phyloP scores from a whole-genome alignment of 352 stramenopile species.

The Globisporangium middletonii region DNA sequence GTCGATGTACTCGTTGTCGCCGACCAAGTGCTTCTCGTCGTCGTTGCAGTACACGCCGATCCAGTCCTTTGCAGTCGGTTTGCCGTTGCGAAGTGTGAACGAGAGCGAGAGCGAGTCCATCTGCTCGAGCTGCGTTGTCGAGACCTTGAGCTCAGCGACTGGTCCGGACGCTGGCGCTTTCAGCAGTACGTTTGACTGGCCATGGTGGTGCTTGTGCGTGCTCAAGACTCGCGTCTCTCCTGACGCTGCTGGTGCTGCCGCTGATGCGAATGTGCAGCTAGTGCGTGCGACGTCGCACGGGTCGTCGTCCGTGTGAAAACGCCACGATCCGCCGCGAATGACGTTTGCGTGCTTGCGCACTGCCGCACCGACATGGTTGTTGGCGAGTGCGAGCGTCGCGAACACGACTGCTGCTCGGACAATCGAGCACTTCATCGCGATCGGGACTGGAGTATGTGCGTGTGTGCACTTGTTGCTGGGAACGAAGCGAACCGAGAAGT shows the following conservation, averaged over 20 bases:
- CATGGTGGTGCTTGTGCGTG: not conserved
- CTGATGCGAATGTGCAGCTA: constrained; percentile 5
- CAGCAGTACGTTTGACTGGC: not conserved
- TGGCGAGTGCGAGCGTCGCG: not conserved
- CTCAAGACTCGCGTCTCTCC: not conserved
- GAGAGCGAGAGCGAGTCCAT: constrained; percentile 10
- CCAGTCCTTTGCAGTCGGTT: constrained; percentile 3
- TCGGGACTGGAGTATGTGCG: not conserved
- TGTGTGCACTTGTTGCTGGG: not conserved
- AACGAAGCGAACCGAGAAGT: not conserved
- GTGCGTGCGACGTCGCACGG: constrained; percentile 8
- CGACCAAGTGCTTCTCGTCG: constrained; percentile 2
- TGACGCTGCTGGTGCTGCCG: not conserved
- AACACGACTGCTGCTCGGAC: not conserved
- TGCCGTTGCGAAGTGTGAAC: constrained; percentile 12
- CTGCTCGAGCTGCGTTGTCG: constrained; percentile 10
- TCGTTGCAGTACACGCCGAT: constrained; percentile 17
- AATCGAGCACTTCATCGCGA: not conserved
- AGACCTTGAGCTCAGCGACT: constrained; percentile 3
- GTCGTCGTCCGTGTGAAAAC: constrained; percentile 6
- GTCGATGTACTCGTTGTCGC: constrained; percentile 14
- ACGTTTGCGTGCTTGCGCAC: constrained; percentile 7
- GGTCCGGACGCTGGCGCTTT: not conserved
- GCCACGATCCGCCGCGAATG: constrained; percentile 9
- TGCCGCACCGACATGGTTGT: not conserved